phyloP scores from a whole-genome alignment of 2,329 filamentous ascomycete species.

The Calonectria hongkongensis region DNA sequence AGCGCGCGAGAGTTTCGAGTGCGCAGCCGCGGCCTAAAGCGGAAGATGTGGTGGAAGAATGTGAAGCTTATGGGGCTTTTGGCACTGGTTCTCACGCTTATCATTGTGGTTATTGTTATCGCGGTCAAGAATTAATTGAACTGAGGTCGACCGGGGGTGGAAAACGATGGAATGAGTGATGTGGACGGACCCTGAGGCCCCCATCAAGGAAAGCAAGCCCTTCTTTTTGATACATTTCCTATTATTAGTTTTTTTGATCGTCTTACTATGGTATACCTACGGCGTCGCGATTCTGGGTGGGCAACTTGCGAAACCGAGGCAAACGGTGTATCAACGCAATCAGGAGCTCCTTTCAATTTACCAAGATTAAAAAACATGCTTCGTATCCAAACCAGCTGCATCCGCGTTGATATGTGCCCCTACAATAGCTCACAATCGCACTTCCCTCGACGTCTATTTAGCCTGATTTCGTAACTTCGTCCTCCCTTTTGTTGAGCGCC shows the following conservation, averaged over 20 bases:
- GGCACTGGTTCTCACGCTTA: constrained; percentile 78
- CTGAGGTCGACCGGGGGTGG: constrained; percentile 12
- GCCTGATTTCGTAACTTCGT: constrained; percentile 19
- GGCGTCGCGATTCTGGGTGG: constrained; percentile 37
- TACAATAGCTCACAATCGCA: neutral
- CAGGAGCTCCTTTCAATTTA: constrained; percentile 49
- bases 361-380: constrained; percentile 45
- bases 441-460: constrained; percentile 12
- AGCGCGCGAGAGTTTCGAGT: constrained; percentile 94
- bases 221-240: constrained; percentile 32
- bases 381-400: neutral
- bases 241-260: constrained; percentile 42
- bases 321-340: constrained; percentile 53
- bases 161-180: constrained; percentile 16
- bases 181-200: neutral
- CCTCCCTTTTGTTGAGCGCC: constrained; percentile 22
- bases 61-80: constrained; percentile 92
- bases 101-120: constrained; percentile 74
- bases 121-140: constrained; percentile 66
- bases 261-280: constrained; percentile 47
- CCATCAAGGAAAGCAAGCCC: constrained; percentile 18
- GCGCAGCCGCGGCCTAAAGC: constrained; percentile 87
- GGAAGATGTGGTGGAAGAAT: constrained; percentile 99
- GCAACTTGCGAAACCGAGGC: constrained; percentile 49
- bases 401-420: neutral